Conservation (phyloP, 169 alveolate species). For the Plasmodium knowlesi region DNA sequence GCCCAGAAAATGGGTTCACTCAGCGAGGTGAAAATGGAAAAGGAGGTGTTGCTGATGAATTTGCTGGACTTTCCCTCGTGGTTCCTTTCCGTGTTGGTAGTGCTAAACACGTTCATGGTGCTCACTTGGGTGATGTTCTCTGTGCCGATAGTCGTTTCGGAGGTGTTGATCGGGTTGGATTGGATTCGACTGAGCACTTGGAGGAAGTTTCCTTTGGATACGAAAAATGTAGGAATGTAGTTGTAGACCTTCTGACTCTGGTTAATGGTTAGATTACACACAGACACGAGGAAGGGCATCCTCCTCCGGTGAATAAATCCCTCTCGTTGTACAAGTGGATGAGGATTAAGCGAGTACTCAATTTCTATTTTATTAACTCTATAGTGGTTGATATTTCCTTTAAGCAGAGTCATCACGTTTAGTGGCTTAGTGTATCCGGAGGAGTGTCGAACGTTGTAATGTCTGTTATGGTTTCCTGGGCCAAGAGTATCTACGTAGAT, state of each 20-base stretch:
- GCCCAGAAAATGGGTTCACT: constrained; percentile 22
- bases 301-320: not conserved
- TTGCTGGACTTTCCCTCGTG: not conserved
- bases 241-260: constrained; percentile 47
- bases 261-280: constrained; percentile 23
- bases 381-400: constrained; percentile 31
- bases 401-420: constrained; percentile 33
- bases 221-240: constrained; percentile 43
- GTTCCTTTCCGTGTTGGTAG: not conserved
- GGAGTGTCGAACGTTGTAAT: not conserved
- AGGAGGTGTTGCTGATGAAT: not conserved
- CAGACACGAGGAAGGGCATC: constrained; percentile 37
- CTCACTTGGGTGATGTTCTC: no score
- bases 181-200: not conserved
- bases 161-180: not conserved
- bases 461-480: not conserved
- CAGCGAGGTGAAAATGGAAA: constrained; percentile 25
- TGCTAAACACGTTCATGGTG: not conserved
- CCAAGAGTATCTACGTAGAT: constrained; percentile 10
- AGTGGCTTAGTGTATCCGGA: not conserved
- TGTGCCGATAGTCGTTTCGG: no score
- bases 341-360: constrained; percentile 18
- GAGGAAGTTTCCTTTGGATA: constrained; percentile 10
- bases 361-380: constrained; percentile 69
- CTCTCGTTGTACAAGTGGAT: not conserved